Evolutionary conservation across 805 yeast genomes (phyloP), one percentile per base, ranked within the genome.

Genomic region (Ogataea trehalophila): DNA sequence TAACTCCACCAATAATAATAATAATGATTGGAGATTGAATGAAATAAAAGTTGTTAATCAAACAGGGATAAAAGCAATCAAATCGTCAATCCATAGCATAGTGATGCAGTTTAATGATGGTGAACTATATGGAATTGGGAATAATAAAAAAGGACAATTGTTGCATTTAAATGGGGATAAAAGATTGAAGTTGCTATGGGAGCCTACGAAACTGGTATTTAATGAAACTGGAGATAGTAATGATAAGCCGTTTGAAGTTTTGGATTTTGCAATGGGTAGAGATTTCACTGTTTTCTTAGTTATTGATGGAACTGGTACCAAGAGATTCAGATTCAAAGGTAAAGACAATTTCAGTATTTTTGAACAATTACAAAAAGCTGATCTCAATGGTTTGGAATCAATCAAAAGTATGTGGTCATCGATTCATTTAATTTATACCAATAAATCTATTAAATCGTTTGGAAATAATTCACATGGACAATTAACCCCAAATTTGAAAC

Each of bases 381-480:
- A 33, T 15, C 18, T 43, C 20, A 47, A 41, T 11, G 15, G 42
- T 9, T 39, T 50, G 23, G 29, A 59, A 4, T 53, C 63, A 13
- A 56, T 79, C 39, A 62, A 69, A 37, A 53, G 81, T 9, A 88
- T 91, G 87, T 89, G 97, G 97, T 76, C 92, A 0, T 83, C 95
- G 0, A 49, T 85, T 0, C 96, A 87, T 63, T 49, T 80, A 1
- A 36, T 71, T 35, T 52, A 49, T 43, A 33, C 48, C 0, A 45
- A n/a, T 15, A 29, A 38, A 3, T 31, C 38, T 2, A 54, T 81
- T 1, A 20, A 50, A 6, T 81, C 94, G 0, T 53, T 71, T 46
- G 98, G 98, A 0, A 89, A 87, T 65, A 80, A 85, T 59, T 75
- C 83, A 15, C 94, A 87, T 59, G 84, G 84, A 3, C 98, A 92